Percentiles rank a stretch among this genome's conserved stretches.
Evolutionary conservation across 2,329 filamentous ascomycete genomes (phyloP).

Genomic region (Dactylonectria macrodidyma): DNA sequence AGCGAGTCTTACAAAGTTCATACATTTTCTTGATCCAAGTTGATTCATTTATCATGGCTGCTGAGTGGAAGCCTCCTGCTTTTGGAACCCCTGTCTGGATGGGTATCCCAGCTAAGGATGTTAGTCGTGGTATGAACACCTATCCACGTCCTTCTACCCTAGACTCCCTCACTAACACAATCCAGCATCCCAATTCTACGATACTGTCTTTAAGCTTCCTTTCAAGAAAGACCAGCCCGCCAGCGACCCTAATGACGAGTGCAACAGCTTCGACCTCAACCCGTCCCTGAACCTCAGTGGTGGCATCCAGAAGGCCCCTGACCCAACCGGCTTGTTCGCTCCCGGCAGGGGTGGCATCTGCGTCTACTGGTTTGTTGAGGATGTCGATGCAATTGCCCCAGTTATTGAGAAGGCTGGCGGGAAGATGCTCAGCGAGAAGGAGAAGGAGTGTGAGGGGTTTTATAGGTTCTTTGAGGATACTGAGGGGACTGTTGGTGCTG

Average conservation of each 20-base stretch:
- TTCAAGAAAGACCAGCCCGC: too few relatives aligned
- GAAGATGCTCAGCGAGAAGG: conserved; percentile 45
- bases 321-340: conserved; percentile 39
- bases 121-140: conserved; percentile 40
- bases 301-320: conserved; percentile 46
- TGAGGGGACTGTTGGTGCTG: conserved; percentile 49
- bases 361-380: conserved; percentile 49
- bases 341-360: conserved; percentile 47
- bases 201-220: too few relatives aligned
- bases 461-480: conserved; percentile 51
- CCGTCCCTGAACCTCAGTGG: conserved; percentile 46
- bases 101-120: conserved; percentile 45
- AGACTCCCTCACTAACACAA: conserved; percentile 3
- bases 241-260: not conserved
- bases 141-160: not conserved
- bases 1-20: too few relatives aligned
- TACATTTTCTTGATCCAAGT: not conserved
- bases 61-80: conserved; percentile 47
- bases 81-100: conserved; percentile 49
- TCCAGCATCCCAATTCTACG: conserved; percentile 34
- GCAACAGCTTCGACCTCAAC: conserved; percentile 47
- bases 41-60: conserved; percentile 36
- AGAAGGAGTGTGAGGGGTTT: conserved; percentile 47
- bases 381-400: conserved; percentile 42
- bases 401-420: conserved; percentile 47